Evolutionary conservation across 1,284 basidiomycete genomes (phyloP).

Genomic region (Mycosarcoma mackinlayi): DNA sequence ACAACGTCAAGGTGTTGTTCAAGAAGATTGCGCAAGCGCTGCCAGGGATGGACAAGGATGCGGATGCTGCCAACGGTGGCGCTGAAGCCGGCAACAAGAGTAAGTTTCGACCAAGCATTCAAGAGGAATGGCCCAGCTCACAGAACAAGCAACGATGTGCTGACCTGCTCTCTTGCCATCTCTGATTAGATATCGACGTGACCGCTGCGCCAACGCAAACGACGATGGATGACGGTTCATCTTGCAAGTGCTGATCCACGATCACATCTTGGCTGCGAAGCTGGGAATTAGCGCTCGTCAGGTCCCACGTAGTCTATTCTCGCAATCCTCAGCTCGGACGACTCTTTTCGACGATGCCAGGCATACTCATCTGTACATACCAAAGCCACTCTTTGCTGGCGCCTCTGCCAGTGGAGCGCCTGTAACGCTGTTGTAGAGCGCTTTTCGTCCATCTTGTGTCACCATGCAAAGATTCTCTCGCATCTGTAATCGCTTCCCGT

Average conservation of each 20-base stretch:
- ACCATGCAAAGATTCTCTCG: too few species aligned
- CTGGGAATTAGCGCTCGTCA: too few species aligned
- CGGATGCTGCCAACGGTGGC: constrained; percentile 71
- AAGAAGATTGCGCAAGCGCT: constrained; percentile 99
- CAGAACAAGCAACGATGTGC: neutral
- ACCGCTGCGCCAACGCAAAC: constrained; percentile 51
- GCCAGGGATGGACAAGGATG: constrained; percentile 91
- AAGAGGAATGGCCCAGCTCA: too few species aligned
- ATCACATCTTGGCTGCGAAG: too few species aligned
- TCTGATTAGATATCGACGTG: constrained; percentile 50
- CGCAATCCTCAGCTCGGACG: too few species aligned
- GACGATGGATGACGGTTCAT: constrained; percentile 55
- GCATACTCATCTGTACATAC: neutral
- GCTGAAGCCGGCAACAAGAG: constrained; percentile 49
- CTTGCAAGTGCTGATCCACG: constrained; percentile 49
- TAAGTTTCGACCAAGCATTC: constrained; percentile 11
- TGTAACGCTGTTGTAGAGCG: too few species aligned
- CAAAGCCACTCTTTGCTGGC: too few species aligned
- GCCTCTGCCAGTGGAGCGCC: too few species aligned
- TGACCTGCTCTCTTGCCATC: neutral
- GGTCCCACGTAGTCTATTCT: too few species aligned
- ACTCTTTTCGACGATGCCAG: neutral
- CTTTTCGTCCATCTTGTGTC: too few species aligned
- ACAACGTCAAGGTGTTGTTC: constrained; percentile 98
- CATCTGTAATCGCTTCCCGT: too few species aligned